A percentile compares a stretch with the other conserved stretches of the same genome.
Evolutionary conservation across 176 grass and related monocot genomes (phyloP).

Genomic region (Musa itinerans): DNA sequence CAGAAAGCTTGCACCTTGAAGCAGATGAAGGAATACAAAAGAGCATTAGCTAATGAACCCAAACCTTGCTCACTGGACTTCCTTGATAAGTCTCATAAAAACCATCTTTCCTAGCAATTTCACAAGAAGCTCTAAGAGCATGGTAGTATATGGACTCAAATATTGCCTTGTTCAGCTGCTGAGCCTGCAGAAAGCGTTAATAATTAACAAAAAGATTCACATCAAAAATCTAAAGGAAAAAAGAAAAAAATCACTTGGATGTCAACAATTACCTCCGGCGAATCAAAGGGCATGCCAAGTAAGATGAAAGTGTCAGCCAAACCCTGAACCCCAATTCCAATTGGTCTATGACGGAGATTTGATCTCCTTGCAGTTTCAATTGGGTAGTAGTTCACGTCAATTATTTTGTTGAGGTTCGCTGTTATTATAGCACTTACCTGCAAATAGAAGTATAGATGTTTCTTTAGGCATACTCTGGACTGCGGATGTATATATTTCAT

Average conservation of each 20-base stretch:
- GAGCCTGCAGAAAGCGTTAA: conserved; percentile 46
- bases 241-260: background rate
- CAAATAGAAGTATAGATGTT: conserved; percentile 21
- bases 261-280: conserved; percentile 47
- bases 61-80: conserved; percentile 89
- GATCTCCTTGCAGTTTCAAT: conserved; percentile 83
- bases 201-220: conserved; percentile 15
- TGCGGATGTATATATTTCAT: no score
- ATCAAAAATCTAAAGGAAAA: conserved; percentile 1
- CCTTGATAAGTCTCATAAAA: conserved; percentile 91
- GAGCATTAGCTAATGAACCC: background rate
- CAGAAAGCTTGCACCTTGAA: background rate
- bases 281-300: conserved; percentile 98
- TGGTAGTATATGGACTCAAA: conserved; percentile 91
- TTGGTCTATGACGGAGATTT: conserved; percentile 75
- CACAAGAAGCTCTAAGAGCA: conserved; percentile 78
- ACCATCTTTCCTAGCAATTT: conserved; percentile 73
- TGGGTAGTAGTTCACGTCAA: conserved; percentile 85
- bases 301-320: conserved; percentile 94
- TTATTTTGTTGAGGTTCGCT: conserved; percentile 89
- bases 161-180: conserved; percentile 80
- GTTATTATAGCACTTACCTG: conserved; percentile 73
- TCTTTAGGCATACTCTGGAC: background rate
- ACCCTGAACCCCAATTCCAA: conserved; percentile 90
- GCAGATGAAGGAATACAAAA: background rate